These are phyloP conservation scores for Fraxinus platypoda DNA, from an alignment of 305 asterid genomes.

Conservation along the genomic window DNA sequence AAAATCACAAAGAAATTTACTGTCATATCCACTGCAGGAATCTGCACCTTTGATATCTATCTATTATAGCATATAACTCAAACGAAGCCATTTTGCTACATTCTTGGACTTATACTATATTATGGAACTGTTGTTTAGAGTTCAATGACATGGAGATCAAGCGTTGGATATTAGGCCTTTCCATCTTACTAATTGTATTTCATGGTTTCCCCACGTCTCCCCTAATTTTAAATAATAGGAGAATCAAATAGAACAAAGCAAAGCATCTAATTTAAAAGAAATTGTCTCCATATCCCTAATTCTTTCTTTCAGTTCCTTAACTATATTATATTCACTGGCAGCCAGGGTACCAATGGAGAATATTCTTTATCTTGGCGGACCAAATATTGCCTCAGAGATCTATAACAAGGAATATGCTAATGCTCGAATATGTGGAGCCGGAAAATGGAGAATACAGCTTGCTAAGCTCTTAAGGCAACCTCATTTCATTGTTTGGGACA, in stretches of 20 bases:
- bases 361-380: conserved; percentile 86
- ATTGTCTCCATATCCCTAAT: neutral
- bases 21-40: neutral
- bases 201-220: neutral
- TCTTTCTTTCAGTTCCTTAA: conserved; percentile 6
- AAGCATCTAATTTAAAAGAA: neutral
- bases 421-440: conserved; percentile 84
- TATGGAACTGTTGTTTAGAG: neutral
- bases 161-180: neutral
- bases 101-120: neutral
- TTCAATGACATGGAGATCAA: neutral
- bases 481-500: conserved; percentile 86
- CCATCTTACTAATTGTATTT: neutral
- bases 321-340: conserved; percentile 26
- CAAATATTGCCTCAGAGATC: conserved; percentile 88
- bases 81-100: neutral
- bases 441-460: conserved; percentile 74
- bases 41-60: neutral
- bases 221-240: neutral
- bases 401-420: conserved; percentile 87
- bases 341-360: conserved; percentile 74
- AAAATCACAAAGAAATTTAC: neutral
- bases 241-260: neutral
- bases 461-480: conserved; percentile 86
- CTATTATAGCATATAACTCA: neutral